Evolutionary conservation across 805 yeast species (phyloP), one percentile per base, ranked within the genome.

Genomic region (Starmera pachycereana): DNA sequence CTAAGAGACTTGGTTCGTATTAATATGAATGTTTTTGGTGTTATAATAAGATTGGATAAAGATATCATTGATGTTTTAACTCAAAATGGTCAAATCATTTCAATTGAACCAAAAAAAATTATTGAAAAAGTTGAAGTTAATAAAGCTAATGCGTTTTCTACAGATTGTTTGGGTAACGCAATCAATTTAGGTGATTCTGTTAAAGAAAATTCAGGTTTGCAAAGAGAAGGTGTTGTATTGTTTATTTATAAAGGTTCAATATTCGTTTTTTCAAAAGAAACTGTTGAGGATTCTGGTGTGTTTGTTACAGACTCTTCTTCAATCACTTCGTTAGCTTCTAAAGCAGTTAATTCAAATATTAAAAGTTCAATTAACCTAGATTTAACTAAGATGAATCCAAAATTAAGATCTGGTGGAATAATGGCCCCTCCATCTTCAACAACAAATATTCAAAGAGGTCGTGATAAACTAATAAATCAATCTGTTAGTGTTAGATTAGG

Each of bases 401-500:
- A 71, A 51, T 58, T 74, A 51, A 69, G 72, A 65, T 58, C 44
- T 46, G 64, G 67, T 49, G 62, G 66, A 18, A 50, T 60, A 6
- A 66, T 64, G 71, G 68, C 71, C 1, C 79, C 90, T 12, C 83
- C 88, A n/a, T 69, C 78, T 5, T 70, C 73, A 25, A 70, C 73
- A 31, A 58, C 61, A 16, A 70, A 76, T 40, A 62, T 65, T 44
- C 70, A 66, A 40, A 76, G 79, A 40, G 96, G 95, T 8, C 76
- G 95, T 49, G 96, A 87, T 58, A 74, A 75, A 37, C 76, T 94
- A 27, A 55, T 92, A 31, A 83, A 86, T 50, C 87, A 86, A 55
- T 81, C 82, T 43, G 96, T 92, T 18, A 76, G 87, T 47, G 83
- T 92, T 37, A 79, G 83, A 54, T 87, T 96, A n/a, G 92, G 95